These are phyloP conservation scores for Anisodus tanguticus DNA, from an alignment of 257 asterid species.

Conservation along the genomic window DNA sequence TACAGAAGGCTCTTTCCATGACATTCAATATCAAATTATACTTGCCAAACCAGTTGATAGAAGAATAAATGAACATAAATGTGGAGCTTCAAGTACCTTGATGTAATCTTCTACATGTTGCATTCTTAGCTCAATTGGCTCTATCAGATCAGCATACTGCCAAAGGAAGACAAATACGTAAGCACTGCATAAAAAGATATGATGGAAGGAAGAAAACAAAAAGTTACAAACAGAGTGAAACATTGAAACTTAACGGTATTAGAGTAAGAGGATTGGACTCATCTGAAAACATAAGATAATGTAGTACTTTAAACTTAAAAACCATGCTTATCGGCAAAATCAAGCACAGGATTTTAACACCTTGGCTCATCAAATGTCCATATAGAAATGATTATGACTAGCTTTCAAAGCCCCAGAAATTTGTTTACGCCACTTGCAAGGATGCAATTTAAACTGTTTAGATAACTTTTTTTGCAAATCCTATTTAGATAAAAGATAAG, in stretches of 20 bases:
- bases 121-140: conserved; percentile 72
- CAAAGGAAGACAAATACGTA: conserved; percentile 32
- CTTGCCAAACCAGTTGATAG: not conserved
- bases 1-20: not conserved
- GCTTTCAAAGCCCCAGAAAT: not conserved
- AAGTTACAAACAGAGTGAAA: not conserved
- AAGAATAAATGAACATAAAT: not conserved
- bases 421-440: not conserved
- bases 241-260: not conserved
- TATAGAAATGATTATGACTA: not conserved
- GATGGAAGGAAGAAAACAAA: conserved; percentile 18
- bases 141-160: conserved; percentile 76
- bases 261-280: not conserved
- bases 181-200: conserved; percentile 18
- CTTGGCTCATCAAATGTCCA: not conserved
- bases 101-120: conserved; percentile 72
- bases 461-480: not conserved
- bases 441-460: not conserved
- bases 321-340: not conserved
- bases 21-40: not conserved
- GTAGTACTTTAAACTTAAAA: not conserved
- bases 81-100: conserved; percentile 52
- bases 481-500: not conserved
- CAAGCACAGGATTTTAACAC: not conserved
- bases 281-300: not conserved